Evolutionary conservation across 306 rosid species (phyloP), one percentile per base, ranked within the genome.

Genomic region (Casuarina cunninghamiana): DNA sequence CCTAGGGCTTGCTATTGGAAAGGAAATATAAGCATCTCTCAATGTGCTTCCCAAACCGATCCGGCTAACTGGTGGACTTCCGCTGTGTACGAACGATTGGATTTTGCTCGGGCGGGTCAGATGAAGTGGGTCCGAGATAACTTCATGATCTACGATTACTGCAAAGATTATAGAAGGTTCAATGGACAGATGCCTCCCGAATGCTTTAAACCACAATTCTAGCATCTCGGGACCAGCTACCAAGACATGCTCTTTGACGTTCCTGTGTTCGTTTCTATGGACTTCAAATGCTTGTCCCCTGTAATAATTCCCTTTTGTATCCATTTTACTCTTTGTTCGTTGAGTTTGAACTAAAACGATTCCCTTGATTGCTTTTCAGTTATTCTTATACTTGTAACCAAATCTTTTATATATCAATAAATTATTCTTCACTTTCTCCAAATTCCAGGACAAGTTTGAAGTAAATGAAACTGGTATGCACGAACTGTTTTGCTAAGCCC

Each of bases 1-100:
- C 89, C 91, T 60, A 87, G 94, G 74, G 96, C 91, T 71, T 91
- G 98, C 85, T 81, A 80, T 51, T 93, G 92, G 93, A 38, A 84
- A 75, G 97, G 96, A 77, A 68, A 72, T 0, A 21, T 57, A 13
- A 91, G 97, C 84, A 85, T 88, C 65, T 74, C 32, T 43, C 82
- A 76, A 41, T 93, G 98, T 63, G 87, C 94, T 49, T n/a, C 79
- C 50, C 72, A 48, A 37, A 63, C 86, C 69, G 13, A 13, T 72
- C 72, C 76, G 49, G 81, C 67, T 48, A 91, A 93, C 78, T 93
- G 96, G 97, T 91, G 96, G 96, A 86, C 86, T 65, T 80, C 78
- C 67, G 83, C 93, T 2, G 42, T 10, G 11, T 86, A 88, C 83
- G 83, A 74, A 42, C 90, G 66, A 70, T 62, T 93, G 69, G 74